Percentiles rank a stretch among this genome's conserved stretches.
phyloP scores from a whole-genome alignment of 176 grass and related monocot genomes.

The Ampelocalamus luodianensis region DNA sequence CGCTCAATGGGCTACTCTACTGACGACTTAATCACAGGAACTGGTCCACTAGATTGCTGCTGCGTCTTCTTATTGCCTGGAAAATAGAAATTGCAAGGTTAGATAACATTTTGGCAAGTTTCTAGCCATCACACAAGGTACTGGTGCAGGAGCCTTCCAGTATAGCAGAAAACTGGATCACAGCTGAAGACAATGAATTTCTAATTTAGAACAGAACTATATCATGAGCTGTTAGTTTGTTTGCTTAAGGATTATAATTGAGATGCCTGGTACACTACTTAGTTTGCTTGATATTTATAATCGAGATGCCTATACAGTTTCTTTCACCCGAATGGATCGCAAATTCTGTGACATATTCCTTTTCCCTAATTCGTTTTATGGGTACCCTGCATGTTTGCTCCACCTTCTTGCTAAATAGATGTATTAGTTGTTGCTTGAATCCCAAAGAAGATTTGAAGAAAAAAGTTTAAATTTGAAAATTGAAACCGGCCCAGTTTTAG shows the following conservation, averaged over 20 bases:
- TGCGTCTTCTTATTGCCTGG: constrained; percentile 48
- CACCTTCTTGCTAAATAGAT: too few species aligned
- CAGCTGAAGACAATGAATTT: background rate
- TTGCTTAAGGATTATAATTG: background rate
- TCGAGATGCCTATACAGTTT: background rate
- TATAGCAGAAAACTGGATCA: background rate
- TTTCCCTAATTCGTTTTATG: background rate
- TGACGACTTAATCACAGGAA: constrained; percentile 28
- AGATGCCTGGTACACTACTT: background rate
- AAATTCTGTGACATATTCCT: constrained; percentile 8
- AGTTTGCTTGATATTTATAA: background rate
- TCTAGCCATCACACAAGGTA: background rate
- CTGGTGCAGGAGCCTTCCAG: background rate
- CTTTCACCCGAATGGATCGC: background rate
- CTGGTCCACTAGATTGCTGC: constrained; percentile 18
- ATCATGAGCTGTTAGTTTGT: background rate
- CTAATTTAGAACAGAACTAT: background rate
- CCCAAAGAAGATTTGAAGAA: background rate
- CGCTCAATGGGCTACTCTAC: constrained; percentile 45
- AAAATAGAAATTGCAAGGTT: constrained; percentile 30
- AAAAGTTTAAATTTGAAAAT: background rate
- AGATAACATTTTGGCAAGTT: constrained; percentile 15
- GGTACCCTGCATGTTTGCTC: background rate
- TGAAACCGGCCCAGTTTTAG: background rate
- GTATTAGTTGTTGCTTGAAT: background rate